phyloP scores from a whole-genome alignment of 1,284 basidiomycete species.

The Fomitiporia mediterranea region DNA sequence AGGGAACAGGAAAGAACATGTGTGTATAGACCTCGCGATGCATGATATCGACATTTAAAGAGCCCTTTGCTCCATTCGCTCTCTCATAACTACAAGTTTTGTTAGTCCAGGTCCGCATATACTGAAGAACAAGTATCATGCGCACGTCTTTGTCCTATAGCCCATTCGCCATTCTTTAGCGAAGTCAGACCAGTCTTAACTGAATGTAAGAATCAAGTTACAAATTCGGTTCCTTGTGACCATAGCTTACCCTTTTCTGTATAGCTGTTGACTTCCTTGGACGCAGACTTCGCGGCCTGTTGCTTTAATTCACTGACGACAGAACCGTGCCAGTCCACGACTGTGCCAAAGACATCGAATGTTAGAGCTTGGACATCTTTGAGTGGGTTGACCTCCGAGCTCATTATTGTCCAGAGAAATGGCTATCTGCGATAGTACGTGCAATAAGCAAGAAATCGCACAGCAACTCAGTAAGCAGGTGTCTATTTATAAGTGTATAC shows the following conservation, averaged over 20 bases:
- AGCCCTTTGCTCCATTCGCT: constrained; percentile 41
- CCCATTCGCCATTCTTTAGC: constrained; percentile 52
- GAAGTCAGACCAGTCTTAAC: constrained; percentile 44
- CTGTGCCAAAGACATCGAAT: constrained; percentile 64
- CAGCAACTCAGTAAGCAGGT: too few species aligned
- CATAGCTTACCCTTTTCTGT: constrained; percentile 15
- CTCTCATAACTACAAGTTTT: constrained; percentile 31
- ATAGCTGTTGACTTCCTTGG: constrained; percentile 3
- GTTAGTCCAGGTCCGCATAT: background rate
- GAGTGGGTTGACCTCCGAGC: background rate
- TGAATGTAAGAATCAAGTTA: background rate
- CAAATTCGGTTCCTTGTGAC: background rate
- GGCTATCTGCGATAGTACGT: too few species aligned
- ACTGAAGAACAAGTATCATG: constrained; percentile 11
- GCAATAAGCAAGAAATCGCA: too few species aligned
- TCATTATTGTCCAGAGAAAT: too few species aligned
- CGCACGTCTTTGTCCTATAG: constrained; percentile 46
- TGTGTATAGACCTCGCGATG: constrained; percentile 45
- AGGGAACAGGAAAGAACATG: background rate
- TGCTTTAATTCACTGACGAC: constrained; percentile 38
- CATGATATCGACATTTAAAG: constrained; percentile 49
- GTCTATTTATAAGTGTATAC: too few species aligned
- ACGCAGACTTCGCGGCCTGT: constrained; percentile 6
- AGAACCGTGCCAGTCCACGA: constrained; percentile 54
- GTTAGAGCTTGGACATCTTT: constrained; percentile 46